Percentiles rank a stretch among this genome's conserved stretches.
Conservation (phyloP, 1,284 basidiomycete genomes). For the Macrocystidia cucumis region DNA sequence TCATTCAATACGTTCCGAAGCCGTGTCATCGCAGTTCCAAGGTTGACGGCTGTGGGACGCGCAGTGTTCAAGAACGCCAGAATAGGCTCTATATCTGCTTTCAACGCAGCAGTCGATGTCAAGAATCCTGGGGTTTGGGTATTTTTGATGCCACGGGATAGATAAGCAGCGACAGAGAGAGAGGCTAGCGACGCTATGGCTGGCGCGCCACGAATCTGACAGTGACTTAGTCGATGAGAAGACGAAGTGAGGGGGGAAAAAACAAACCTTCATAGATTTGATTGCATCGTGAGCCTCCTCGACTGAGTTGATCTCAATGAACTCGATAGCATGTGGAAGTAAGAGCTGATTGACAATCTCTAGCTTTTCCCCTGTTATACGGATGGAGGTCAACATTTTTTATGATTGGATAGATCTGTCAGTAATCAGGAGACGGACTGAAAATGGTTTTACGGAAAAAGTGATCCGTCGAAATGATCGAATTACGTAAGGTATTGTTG, state of each 20-base stretch:
- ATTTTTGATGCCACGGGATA: constrained; percentile 37
- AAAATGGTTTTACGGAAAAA: not conserved
- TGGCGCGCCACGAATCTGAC: constrained; percentile 87
- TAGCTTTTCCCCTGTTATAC: constrained; percentile 55
- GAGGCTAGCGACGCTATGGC: constrained; percentile 91
- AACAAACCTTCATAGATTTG: constrained; percentile 78
- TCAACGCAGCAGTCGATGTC: constrained; percentile 37
- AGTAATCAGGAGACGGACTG: not conserved
- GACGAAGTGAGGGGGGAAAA: constrained; percentile 4
- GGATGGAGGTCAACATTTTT: constrained; percentile 48
- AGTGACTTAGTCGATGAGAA: constrained; percentile 14
- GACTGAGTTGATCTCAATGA: constrained; percentile 61
- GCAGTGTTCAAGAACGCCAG: constrained; percentile 76
- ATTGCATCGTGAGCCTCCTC: constrained; percentile 87
- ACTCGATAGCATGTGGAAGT: constrained; percentile 75
- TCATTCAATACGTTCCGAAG: constrained; percentile 48
- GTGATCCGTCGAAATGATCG: not conserved
- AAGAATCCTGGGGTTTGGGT: constrained; percentile 42
- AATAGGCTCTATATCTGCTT: constrained; percentile 43
- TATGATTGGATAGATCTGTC: not conserved
- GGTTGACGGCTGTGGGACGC: constrained; percentile 92
- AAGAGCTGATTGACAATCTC: constrained; percentile 85
- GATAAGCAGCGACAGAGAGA: constrained; percentile 64
- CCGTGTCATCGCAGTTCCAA: constrained; percentile 75
- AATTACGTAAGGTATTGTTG: not conserved